Base-by-base conservation (phyloP, 2,329 filamentous ascomycete genomes). In the Colletotrichum sp. region DNA sequence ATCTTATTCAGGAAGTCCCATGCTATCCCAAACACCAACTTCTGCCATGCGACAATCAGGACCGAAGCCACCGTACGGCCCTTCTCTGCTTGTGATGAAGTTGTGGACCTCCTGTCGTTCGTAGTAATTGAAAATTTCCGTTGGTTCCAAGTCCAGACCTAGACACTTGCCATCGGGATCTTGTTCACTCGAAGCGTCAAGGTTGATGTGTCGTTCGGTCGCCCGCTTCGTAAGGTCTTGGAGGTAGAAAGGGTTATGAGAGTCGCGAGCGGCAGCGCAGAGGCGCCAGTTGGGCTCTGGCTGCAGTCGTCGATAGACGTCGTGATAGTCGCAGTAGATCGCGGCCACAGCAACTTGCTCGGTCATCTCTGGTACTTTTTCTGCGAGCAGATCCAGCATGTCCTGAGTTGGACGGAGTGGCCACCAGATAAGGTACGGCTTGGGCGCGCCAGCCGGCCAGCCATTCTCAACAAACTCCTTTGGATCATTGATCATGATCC, bases 361-460 rank as follows among this genome's bases (percentile, higher is more conserved):
- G 5, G 15, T 49, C 64, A 67, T 49, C 28, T 44, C 36, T 13
- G 64, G 64, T 24, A 67, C 64, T 30, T 49, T 67, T 0, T 44
- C 64, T 24, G 64, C 64, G 0, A 67, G 0, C 0, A 28, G 0
- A 16, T 67, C 18, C 8, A 67, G 24, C 15, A 67, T 49, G 1
- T 49, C 36, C 13, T 10, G 34, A 21, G 21, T 21, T 8, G 64
- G 64, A 6, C 26, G 64, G 18, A 49, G 34, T 24, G 64, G 64
- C 64, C 64, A 67, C 64, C 64, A 44, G 28, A 67, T 67, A 5
- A 67, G 39, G 64, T 67, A 67, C 8, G 64, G 64, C n/a, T 67
- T 16, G 0, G 64, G 64, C 24, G n/a, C 24, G 13, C 36, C 39
- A 49, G 36, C 36, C 18, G 64, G 64, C 64, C 64, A 67, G 64